Percentiles rank a stretch among this genome's conserved stretches.
Conservation (phyloP, 345 rosid species). For the Populus ilicifolia region DNA sequence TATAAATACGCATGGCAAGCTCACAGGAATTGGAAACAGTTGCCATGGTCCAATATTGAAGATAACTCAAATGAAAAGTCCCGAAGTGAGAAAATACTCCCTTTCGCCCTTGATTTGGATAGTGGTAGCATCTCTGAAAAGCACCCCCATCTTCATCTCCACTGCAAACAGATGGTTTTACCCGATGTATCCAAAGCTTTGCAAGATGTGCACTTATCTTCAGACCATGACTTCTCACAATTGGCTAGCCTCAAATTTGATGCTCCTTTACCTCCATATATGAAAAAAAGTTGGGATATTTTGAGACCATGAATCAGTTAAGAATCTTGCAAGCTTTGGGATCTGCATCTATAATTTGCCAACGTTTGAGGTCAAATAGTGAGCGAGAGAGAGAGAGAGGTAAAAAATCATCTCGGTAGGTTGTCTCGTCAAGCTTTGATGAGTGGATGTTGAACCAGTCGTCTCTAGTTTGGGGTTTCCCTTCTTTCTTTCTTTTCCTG, state of each 20-base stretch:
- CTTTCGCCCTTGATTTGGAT: constrained; percentile 65
- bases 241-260: constrained; percentile 49
- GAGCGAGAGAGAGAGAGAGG: too few species aligned
- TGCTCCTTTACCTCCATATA: constrained; percentile 79
- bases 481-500: too few species aligned
- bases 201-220: constrained; percentile 27
- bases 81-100: constrained; percentile 29
- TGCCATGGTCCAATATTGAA: constrained; percentile 18
- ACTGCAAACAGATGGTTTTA: constrained; percentile 66
- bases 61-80: constrained; percentile 13
- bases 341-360: too few species aligned
- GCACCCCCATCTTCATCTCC: constrained; percentile 83
- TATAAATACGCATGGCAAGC: constrained; percentile 88
- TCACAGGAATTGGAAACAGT: constrained; percentile 49
- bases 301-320: constrained; percentile 34
- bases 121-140: constrained; percentile 65
- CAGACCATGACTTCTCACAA: constrained; percentile 47
- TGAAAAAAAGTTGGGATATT: constrained; percentile 69
- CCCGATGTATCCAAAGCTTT: constrained; percentile 66
- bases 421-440: too few species aligned
- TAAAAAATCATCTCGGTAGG: too few species aligned
- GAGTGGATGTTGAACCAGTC: too few species aligned
- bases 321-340: neutral
- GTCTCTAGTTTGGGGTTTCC: too few species aligned
- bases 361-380: too few species aligned